Base-by-base conservation (phyloP, 495 filamentous ascomycete genomes). In the Cladorrhinum samala region DNA sequence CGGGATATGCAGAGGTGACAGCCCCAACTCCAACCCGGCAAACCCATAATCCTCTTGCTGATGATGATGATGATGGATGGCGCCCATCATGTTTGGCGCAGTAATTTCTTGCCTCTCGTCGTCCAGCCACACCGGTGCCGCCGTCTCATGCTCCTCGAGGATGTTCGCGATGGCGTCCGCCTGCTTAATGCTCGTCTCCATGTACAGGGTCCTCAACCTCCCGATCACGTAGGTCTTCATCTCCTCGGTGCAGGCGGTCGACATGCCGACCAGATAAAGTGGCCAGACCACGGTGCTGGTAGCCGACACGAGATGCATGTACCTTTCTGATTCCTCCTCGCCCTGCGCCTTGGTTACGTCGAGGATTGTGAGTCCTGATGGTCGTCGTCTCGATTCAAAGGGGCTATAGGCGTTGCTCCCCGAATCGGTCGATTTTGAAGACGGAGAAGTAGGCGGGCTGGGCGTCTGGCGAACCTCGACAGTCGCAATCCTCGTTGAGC, bases 201-300 rank as follows among this genome's bases (percentile, higher is more conserved):
- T 61, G 37, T 64, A 66, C 11, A 72, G 54, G 13, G 62, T 59
- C 11, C 60, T 33, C 20, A 72, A 56, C 11, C 69, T 49, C 2
- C 62, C 68, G 8, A 71, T 44, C 1, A 64, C 55, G 24, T 67
- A 72, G 2, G 46, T 39, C 44, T 64, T 64, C 44, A 61, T 56
- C 21, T 59, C 56, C 7, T 52, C 55, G 0, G 56, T 58, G 54
- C 69, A 70, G 1, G 57, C 63, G 11, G 64, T 65, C 27, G 68
- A 68, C 68, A 71, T 69, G 27, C 66, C 69, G 1, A 62, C 61
- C 8, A 67, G 55, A 42, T 68, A 72, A 6, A 72, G 61, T n/a
- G 69, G 66, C 64, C 64, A 70, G 14, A 72, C 60, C 14, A 71
- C 51, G 23, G 63, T 64, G 57, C 67, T 68, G 13, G 66, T 66